Conservation (phyloP, 2,329 filamentous ascomycete species). For the Cytospora leucostoma region DNA sequence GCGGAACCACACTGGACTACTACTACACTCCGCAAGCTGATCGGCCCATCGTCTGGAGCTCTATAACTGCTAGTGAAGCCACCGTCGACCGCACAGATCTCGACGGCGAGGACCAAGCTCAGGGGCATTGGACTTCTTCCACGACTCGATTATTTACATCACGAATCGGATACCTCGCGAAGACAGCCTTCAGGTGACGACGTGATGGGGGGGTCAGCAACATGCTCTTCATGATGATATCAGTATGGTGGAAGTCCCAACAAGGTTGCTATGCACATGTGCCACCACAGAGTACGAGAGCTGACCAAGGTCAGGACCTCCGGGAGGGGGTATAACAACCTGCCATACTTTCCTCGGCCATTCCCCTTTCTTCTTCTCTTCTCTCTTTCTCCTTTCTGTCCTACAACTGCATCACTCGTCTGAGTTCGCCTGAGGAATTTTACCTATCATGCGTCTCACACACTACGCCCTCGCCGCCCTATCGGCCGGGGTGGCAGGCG, state of each 20-base stretch:
- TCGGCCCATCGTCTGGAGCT: not conserved
- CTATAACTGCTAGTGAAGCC: not conserved
- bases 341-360: not conserved
- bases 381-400: not conserved
- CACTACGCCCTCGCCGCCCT: conserved; percentile 19
- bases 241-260: not conserved
- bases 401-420: not conserved
- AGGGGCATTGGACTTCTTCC: not conserved
- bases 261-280: conserved; percentile 4
- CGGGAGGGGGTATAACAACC: conserved; percentile 4
- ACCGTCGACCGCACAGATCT: conserved; percentile 11
- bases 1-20: not conserved
- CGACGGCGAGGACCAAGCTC: not conserved
- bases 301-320: not conserved
- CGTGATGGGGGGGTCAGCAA: not conserved
- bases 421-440: conserved; percentile 2
- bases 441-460: conserved; percentile 8
- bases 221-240: conserved; percentile 15
- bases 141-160: conserved; percentile 7
- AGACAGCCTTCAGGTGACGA: not conserved
- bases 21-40: not conserved
- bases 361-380: not conserved
- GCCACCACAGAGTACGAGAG: not conserved
- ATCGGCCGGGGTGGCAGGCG: conserved; percentile 11
- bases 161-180: not conserved